Evolutionary conservation across 108 stramenopile species (phyloP), one percentile per base, ranked within the genome.

Genomic region (Stephanodiscus triporus): DNA sequence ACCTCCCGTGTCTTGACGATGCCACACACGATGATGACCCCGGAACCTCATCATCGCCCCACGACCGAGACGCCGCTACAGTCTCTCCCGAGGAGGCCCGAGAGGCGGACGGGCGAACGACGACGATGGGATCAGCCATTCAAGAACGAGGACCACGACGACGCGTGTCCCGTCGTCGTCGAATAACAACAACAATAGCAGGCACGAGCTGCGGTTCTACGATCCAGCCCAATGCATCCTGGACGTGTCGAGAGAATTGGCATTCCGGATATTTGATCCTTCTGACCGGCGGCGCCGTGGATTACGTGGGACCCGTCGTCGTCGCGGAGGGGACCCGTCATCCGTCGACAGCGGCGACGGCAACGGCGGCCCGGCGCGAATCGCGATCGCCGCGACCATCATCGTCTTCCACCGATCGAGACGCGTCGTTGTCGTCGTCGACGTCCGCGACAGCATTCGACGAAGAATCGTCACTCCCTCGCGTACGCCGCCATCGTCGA

Each of bases 401-500:
- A 26, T 29, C 27, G 11, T n/a, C n/a, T 26, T 20, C 51, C 51
- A 1, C 11, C 40, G 40, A 9, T 9, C 40, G 40, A 43, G 38
- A n/a, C 37, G 17, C 51, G 51, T 53, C 51, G 8, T 20, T 4
- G 8, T 6, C 8, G 49, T 3, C 65, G 20, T n/a, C n/a, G n/a
- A n/a, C 27, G 6, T 17, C 30, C 16, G n/a, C 10, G 32, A 36
- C 20, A 1, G 14, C 45, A 3, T n/a, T 14, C 26, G 37, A 69
- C 45, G 68, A 69, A 13, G 68, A 69, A 42, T 29, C 68, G 24
- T 16, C 55, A 17, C 59, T 57, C 54, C 49, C 50, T 79, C 37
- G 78, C 78, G 14, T 73, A 68, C 60, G 59, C 78, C 20, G 66
- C 78, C 50, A 79, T 79, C 54, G 70, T 71, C 58, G 78, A 79